Conservation (phyloP, 1,284 basidiomycete genomes). For the Fomitopsis pinicola region DNA sequence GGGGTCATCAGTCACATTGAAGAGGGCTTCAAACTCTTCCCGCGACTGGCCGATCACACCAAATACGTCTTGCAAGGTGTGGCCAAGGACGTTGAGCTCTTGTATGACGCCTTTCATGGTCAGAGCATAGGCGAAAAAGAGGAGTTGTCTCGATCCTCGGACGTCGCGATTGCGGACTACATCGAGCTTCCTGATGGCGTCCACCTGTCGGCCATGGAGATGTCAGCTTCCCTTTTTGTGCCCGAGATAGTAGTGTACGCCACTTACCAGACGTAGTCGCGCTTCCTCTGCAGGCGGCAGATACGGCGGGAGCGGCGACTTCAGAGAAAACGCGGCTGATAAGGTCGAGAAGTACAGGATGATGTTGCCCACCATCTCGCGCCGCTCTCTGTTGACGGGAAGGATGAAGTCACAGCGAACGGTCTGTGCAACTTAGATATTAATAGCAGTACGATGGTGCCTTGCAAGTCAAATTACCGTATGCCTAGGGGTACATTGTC, state of each 20-base stretch:
- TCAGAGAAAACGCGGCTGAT: slow-evolving; percentile 82
- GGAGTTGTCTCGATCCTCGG: slow-evolving; percentile 74
- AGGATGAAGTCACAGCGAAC: slow-evolving; percentile 85
- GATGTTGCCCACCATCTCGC: slow-evolving; percentile 93
- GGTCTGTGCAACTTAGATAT: slow-evolving; percentile 35
- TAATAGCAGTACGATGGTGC: slow-evolving; percentile 3
- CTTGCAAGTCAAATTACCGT: slow-evolving; percentile 36
- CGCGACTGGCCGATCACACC: slow-evolving; percentile 73
- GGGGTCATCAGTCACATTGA: slow-evolving; percentile 16
- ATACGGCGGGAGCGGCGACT: slow-evolving; percentile 91
- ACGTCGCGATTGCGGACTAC: slow-evolving; percentile 76
- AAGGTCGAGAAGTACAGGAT: slow-evolving; percentile 90
- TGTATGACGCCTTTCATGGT: slow-evolving; percentile 91
- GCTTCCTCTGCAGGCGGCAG: slow-evolving; percentile 88
- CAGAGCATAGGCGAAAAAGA: slow-evolving; percentile 92
- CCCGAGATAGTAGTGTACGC: not conserved
- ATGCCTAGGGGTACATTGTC: slow-evolving; percentile 41
- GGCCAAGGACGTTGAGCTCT: slow-evolving; percentile 79
- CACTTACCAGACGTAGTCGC: slow-evolving; percentile 68
- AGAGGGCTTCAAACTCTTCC: slow-evolving; percentile 32
- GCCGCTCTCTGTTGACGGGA: slow-evolving; percentile 81
- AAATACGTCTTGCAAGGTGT: slow-evolving; percentile 79
- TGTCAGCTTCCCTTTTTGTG: not conserved
- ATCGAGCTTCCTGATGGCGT: slow-evolving; percentile 79
- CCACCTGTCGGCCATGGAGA: slow-evolving; percentile 45